A percentile compares a stretch with the other conserved stretches of the same genome.
Conservation (phyloP, 1,284 basidiomycete species). For the Quambalaria eucalypti region DNA sequence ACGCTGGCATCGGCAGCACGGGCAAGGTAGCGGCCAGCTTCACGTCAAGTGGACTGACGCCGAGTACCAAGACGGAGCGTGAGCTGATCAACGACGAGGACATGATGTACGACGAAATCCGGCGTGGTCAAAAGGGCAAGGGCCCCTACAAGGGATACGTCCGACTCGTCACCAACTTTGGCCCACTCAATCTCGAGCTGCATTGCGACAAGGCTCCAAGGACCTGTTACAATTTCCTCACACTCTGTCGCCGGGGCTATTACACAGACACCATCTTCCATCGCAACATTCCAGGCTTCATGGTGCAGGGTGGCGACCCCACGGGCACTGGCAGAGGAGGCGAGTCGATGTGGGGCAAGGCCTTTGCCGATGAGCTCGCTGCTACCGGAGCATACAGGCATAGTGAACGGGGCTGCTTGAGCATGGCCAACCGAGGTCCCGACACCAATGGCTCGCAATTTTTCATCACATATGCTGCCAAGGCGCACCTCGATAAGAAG, state of each 20-base stretch:
- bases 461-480: conserved; percentile 49
- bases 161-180: conserved; percentile 78
- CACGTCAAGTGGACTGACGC: conserved; percentile 81
- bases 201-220: conserved; percentile 86
- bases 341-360: conserved; percentile 84
- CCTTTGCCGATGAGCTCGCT: conserved; percentile 85
- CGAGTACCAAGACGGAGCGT: conserved; percentile 66
- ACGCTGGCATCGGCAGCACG: conserved; percentile 78
- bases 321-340: conserved; percentile 91
- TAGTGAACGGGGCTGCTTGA: conserved; percentile 25
- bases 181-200: conserved; percentile 80
- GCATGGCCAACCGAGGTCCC: conserved; percentile 43
- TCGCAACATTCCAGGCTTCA: conserved; percentile 88
- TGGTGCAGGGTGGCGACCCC: conserved; percentile 95
- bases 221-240: conserved; percentile 91
- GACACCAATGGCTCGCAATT: conserved; percentile 41
- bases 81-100: conserved; percentile 83
- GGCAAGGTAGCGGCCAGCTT: conserved; percentile 85
- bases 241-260: conserved; percentile 59
- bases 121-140: conserved; percentile 3
- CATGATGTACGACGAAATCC: conserved; percentile 70
- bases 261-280: conserved; percentile 84
- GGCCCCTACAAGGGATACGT: conserved; percentile 26
- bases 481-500: conserved; percentile 63
- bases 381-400: conserved; percentile 31